A percentile compares a stretch with the other conserved stretches of the same genome.
Conservation (phyloP, 2,329 filamentous ascomycete genomes). For the Fusarium clavum region DNA sequence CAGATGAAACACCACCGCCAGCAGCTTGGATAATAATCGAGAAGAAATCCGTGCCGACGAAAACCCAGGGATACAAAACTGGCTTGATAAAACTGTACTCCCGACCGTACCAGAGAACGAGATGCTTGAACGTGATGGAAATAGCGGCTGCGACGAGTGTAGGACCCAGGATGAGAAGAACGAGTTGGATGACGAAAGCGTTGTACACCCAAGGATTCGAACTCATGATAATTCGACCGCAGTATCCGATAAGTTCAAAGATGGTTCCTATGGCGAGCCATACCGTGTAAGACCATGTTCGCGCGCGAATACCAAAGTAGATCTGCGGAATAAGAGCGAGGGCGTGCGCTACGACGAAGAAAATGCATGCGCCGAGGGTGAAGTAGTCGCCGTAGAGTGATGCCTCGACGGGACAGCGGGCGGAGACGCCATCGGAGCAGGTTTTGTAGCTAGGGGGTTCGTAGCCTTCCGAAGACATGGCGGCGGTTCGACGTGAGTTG, state of each 20-base stretch:
- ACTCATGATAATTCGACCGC: constrained; percentile 54
- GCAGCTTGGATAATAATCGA: constrained; percentile 47
- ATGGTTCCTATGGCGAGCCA: constrained; percentile 52
- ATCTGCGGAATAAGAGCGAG: constrained; percentile 51
- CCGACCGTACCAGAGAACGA: constrained; percentile 56
- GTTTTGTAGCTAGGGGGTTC: constrained; percentile 24
- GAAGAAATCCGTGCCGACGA: constrained; percentile 60
- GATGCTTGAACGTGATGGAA: constrained; percentile 58
- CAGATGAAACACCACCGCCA: constrained; percentile 37
- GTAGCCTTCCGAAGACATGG: constrained; percentile 19
- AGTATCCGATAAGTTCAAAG: constrained; percentile 57
- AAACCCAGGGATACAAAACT: constrained; percentile 59
- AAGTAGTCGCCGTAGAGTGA: constrained; percentile 45
- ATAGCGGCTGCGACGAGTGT: constrained; percentile 58
- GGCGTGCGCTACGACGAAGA: constrained; percentile 53
- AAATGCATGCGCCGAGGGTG: constrained; percentile 39
- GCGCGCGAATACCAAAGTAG: constrained; percentile 49
- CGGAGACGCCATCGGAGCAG: constrained; percentile 24
- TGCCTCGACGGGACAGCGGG: constrained; percentile 38
- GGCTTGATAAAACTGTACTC: constrained; percentile 54
- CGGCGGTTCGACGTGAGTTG: not conserved
- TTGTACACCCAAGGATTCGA: constrained; percentile 55
- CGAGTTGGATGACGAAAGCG: constrained; percentile 57
- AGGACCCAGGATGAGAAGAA: constrained; percentile 56
- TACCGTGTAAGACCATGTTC: constrained; percentile 55